These are phyloP conservation scores for Zygosaccharomyces sapae DNA, from an alignment of 1,139 yeast genomes.

Conservation along the genomic window DNA sequence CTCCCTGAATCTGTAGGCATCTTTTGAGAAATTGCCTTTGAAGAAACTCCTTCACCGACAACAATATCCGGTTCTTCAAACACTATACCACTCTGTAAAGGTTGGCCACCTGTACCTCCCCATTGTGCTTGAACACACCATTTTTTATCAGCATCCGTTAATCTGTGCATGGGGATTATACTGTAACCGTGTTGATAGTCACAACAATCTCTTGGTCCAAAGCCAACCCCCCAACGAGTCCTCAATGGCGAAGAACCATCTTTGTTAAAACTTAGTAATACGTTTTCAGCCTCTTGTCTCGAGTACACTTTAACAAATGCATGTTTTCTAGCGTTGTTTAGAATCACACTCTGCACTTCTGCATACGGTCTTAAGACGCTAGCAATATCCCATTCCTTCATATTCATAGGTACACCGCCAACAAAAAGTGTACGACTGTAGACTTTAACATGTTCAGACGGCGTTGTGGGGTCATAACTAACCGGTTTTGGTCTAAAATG, in stretches of 20 bases:
- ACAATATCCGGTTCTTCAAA: slow-evolving; percentile 98
- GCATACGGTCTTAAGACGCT: slow-evolving; percentile 77
- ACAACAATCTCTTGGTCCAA: slow-evolving; percentile 97
- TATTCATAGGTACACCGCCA: slow-evolving; percentile 85
- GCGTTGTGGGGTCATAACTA: slow-evolving; percentile 64
- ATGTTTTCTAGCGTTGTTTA: slow-evolving; percentile 85
- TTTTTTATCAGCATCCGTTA: slow-evolving; percentile 87
- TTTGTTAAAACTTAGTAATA: slow-evolving; percentile 53
- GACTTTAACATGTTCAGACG: slow-evolving; percentile 78
- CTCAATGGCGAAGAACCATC: slow-evolving; percentile 59
- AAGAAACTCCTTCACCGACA: slow-evolving; percentile 89
- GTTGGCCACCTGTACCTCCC: slow-evolving; percentile 96
- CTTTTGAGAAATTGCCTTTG: slow-evolving; percentile 83
- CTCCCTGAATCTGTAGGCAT: slow-evolving; percentile 86
- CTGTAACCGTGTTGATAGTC: slow-evolving; percentile 89
- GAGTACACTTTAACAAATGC: slow-evolving; percentile 96
- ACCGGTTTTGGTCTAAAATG: slow-evolving; percentile 72
- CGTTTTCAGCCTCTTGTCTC: slow-evolving; percentile 87
- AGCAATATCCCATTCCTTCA: slow-evolving; percentile 71
- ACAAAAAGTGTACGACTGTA: slow-evolving; percentile 85
- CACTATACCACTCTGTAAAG: slow-evolving; percentile 74
- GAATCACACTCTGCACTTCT: slow-evolving; percentile 87
- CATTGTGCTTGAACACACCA: slow-evolving; percentile 92
- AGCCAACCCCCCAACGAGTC: slow-evolving; percentile 98
- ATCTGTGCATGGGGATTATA: slow-evolving; percentile 75